Evolutionary conservation across 2,329 filamentous ascomycete species (phyloP).

Genomic region (Thermomyces lanuginosus): DNA sequence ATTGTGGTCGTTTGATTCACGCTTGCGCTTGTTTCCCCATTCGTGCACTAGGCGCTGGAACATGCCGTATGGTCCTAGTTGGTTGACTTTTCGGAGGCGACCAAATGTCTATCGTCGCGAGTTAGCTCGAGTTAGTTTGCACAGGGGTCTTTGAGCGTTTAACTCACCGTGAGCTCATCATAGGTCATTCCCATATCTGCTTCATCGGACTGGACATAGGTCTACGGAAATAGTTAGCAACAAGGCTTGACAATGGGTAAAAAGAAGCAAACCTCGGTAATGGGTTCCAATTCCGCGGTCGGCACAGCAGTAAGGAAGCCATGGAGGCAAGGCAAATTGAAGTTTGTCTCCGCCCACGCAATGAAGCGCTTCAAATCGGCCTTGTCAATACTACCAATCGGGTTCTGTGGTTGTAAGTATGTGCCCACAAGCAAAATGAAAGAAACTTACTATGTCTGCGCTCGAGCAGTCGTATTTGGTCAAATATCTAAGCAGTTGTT

Average conservation of each 20-base stretch:
- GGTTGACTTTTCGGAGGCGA: slow-evolving; percentile 35
- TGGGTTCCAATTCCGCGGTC: slow-evolving; percentile 47
- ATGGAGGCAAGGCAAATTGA: slow-evolving; percentile 34
- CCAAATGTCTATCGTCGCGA: slow-evolving; percentile 11
- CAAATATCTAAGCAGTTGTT: slow-evolving; percentile 31
- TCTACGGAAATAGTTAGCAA: slow-evolving; percentile 39
- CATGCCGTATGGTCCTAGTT: slow-evolving; percentile 37
- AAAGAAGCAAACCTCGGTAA: slow-evolving; percentile 42
- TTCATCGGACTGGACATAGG: slow-evolving; percentile 30
- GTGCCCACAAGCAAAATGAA: neutral
- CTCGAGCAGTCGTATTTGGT: slow-evolving; percentile 50
- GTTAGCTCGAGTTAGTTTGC: slow-evolving; percentile 10
- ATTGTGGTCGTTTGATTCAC: slow-evolving; percentile 12
- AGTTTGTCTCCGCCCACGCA: slow-evolving; percentile 42
- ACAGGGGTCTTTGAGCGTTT: slow-evolving; percentile 35
- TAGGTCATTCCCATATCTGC: slow-evolving; percentile 35
- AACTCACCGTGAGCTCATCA: slow-evolving; percentile 33
- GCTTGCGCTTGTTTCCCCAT: slow-evolving; percentile 20
- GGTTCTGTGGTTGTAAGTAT: slow-evolving; percentile 7
- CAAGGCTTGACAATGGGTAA: no score
- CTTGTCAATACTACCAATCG: slow-evolving; percentile 39
- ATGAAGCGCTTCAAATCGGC: slow-evolving; percentile 55
- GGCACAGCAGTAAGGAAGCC: slow-evolving; percentile 47
- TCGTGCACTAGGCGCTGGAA: slow-evolving; percentile 35
- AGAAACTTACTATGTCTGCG: slow-evolving; percentile 38